A percentile compares a stretch with the other conserved stretches of the same genome.
phyloP scores from a whole-genome alignment of 345 rosid species.

The Isatis tinctoria region DNA sequence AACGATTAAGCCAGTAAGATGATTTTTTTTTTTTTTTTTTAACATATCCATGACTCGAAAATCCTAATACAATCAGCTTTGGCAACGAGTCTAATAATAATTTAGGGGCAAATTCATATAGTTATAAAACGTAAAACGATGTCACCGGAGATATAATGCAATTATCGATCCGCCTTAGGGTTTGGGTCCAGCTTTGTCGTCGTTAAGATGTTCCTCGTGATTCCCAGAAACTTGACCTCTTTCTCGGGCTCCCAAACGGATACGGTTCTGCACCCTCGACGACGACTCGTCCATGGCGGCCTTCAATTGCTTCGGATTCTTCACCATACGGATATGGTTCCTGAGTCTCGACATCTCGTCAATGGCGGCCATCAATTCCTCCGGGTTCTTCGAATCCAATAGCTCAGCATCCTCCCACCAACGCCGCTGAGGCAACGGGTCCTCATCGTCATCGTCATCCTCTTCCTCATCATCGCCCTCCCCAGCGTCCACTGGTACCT shows the following conservation, averaged over 20 bases:
- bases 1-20: neutral
- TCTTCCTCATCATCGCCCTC: neutral
- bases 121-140: neutral
- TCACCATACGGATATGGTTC: neutral
- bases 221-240: neutral
- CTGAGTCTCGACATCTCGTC: neutral
- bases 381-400: neutral
- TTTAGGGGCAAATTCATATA: no score
- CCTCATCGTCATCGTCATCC: neutral
- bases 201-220: neutral
- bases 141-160: neutral
- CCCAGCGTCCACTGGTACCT: neutral
- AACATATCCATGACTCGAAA: neutral
- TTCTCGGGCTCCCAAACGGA: neutral
- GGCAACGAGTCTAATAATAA: no score
- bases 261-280: neutral
- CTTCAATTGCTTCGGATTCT: no score
- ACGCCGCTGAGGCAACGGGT: neutral
- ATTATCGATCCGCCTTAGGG: neutral
- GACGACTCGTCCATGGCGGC: no score
- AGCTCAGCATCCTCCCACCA: conserved; percentile 15
- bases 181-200: neutral
- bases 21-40: no score
- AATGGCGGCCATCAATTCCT: neutral
- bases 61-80: neutral